These are phyloP conservation scores for Berberis vulgaris DNA, from an alignment of 164 flowering plant species.

Conservation along the genomic window DNA sequence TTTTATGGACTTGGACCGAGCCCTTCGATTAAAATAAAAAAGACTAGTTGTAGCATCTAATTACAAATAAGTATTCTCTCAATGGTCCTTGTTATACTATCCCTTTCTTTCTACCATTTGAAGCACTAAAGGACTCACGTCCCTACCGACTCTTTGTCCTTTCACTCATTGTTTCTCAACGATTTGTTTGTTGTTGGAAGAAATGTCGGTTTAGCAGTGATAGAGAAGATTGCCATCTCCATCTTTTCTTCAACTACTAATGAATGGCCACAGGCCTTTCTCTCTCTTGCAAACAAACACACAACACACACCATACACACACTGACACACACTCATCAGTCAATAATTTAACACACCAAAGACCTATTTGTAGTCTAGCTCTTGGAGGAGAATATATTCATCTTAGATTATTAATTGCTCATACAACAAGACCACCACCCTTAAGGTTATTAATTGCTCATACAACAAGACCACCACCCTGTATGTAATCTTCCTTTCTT, in stretches of 20 bases:
- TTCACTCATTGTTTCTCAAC: constrained; percentile 20
- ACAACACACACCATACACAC: constrained; percentile 4
- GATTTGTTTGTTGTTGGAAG: constrained; percentile 15
- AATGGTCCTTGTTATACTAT: constrained; percentile 1
- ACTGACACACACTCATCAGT: no score
- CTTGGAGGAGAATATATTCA: constrained; percentile 20
- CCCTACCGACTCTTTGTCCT: constrained; percentile 40
- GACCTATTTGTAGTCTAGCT: constrained; percentile 23
- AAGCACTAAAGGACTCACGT: constrained; percentile 25
- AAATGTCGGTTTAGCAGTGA: constrained; percentile 7
- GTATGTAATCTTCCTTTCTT: neutral
- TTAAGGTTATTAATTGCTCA: constrained; percentile 9
- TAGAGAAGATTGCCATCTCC: constrained; percentile 11
- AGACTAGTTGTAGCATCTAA: neutral
- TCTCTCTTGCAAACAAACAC: constrained; percentile 8
- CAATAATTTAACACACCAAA: constrained; percentile 20
- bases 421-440: neutral
- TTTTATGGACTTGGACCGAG: neutral
- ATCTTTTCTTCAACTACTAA: constrained; percentile 11
- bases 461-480: neutral
- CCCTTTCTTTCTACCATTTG: constrained; percentile 9
- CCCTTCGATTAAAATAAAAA: neutral
- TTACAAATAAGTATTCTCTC: neutral
- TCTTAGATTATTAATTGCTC: constrained; percentile 2
- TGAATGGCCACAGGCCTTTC: constrained; percentile 22